Conservation (phyloP, 2,329 filamentous ascomycete species). For the Neonectria hederae region DNA sequence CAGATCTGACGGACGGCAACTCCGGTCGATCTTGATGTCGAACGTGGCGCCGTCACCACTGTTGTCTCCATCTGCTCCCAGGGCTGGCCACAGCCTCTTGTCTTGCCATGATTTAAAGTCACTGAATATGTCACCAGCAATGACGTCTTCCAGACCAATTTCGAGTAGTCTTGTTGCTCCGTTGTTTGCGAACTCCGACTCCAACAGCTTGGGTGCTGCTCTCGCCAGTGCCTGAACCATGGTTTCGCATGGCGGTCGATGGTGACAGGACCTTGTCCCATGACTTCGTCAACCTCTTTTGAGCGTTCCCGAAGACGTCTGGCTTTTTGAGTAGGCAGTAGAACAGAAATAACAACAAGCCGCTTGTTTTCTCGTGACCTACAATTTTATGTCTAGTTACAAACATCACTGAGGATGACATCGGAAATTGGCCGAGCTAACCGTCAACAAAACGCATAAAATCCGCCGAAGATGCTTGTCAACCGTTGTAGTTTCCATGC, state of each 20-base stretch:
- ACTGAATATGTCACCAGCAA: constrained; percentile 67
- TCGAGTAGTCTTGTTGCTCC: constrained; percentile 43
- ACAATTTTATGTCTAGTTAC: not conserved
- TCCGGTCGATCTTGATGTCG: constrained; percentile 56
- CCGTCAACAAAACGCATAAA: not conserved
- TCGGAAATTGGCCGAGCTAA: not conserved
- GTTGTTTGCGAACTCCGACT: constrained; percentile 54
- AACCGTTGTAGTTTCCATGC: not conserved
- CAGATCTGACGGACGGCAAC: constrained; percentile 59
- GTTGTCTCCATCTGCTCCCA: constrained; percentile 56
- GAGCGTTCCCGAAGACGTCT: constrained; percentile 63
- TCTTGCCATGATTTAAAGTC: constrained; percentile 72
- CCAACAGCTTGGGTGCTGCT: constrained; percentile 63
- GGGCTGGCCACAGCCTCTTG: constrained; percentile 54
- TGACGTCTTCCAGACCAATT: constrained; percentile 65
- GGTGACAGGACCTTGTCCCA: constrained; percentile 63
- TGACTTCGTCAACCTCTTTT: constrained; percentile 69
- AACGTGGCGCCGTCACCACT: constrained; percentile 44
- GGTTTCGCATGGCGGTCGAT: constrained; percentile 71
- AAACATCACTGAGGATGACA: not conserved
- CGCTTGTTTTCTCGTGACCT: constrained; percentile 71
- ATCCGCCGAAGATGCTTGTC: not conserved
- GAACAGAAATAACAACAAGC: constrained; percentile 68
- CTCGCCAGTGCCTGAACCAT: constrained; percentile 68
- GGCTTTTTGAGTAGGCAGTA: constrained; percentile 69